Conservation (phyloP, 306 rosid genomes). For the Cucurbita pepo region DNA sequence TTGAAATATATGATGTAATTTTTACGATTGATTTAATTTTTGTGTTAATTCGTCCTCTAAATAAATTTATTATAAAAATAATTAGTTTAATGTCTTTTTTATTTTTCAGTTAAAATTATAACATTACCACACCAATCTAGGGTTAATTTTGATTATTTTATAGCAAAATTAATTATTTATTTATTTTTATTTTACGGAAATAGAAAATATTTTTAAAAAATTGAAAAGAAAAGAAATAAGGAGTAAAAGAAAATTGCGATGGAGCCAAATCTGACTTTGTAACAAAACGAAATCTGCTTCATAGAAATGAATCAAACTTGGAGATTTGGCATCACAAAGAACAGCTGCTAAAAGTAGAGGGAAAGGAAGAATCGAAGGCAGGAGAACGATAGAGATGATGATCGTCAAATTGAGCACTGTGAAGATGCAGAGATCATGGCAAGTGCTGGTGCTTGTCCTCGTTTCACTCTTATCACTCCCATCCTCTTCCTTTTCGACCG, state of each 20-base stretch:
- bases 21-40: no score
- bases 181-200: no score
- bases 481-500: neutral
- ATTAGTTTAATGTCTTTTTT: no score
- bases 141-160: no score
- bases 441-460: neutral
- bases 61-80: no score
- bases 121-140: no score
- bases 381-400: neutral
- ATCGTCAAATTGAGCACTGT: neutral
- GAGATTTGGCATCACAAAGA: neutral
- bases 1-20: no score
- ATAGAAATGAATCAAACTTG: neutral
- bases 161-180: no score
- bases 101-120: no score
- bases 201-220: no score
- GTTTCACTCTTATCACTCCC: neutral
- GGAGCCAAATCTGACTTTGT: neutral
- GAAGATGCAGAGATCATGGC: conserved; percentile 4
- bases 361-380: neutral
- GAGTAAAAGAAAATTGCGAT: neutral
- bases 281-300: neutral
- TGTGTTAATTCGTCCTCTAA: no score
- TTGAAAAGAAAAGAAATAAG: no score
- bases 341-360: neutral